Conservation (phyloP, 106 monocot genomes). For the Alisma plantagoaquatica region DNA sequence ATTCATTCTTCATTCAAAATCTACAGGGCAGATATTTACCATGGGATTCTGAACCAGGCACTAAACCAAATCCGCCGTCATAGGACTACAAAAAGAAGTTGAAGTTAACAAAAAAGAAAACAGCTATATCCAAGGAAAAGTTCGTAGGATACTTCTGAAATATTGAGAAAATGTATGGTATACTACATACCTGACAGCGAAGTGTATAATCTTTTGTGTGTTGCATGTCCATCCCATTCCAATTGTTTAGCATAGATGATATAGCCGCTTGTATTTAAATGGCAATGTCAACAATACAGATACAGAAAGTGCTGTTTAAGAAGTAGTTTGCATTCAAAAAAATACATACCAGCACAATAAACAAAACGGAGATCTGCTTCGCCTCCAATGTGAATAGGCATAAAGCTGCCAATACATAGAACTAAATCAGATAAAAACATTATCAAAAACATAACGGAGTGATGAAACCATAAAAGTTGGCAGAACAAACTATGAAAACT, state of each 20-base stretch:
- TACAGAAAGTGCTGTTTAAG: background rate
- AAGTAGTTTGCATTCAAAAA: too few species aligned
- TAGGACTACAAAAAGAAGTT: constrained; percentile 60
- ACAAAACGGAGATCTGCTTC: constrained; percentile 96
- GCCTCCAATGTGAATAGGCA: constrained; percentile 78
- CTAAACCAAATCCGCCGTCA: constrained; percentile 97
- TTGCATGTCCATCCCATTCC: constrained; percentile 79
- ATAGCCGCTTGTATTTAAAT: constrained; percentile 72
- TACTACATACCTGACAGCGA: constrained; percentile 60
- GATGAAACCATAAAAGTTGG: too few species aligned
- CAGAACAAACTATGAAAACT: too few species aligned
- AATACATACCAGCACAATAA: constrained; percentile 87
- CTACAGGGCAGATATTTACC: constrained; percentile 45
- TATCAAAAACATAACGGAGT: background rate
- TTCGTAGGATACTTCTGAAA: background rate
- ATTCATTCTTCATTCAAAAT: too few species aligned
- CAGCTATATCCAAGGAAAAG: background rate
- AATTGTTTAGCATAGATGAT: constrained; percentile 64
- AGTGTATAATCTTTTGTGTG: constrained; percentile 72
- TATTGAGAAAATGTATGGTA: background rate
- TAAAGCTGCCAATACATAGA: constrained; percentile 47
- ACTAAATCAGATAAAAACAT: background rate
- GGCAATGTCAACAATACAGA: background rate
- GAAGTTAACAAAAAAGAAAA: background rate
- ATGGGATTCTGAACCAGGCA: constrained; percentile 98